phyloP scores from a whole-genome alignment of 352 stramenopile genomes.

The Phytophthora cajani region DNA sequence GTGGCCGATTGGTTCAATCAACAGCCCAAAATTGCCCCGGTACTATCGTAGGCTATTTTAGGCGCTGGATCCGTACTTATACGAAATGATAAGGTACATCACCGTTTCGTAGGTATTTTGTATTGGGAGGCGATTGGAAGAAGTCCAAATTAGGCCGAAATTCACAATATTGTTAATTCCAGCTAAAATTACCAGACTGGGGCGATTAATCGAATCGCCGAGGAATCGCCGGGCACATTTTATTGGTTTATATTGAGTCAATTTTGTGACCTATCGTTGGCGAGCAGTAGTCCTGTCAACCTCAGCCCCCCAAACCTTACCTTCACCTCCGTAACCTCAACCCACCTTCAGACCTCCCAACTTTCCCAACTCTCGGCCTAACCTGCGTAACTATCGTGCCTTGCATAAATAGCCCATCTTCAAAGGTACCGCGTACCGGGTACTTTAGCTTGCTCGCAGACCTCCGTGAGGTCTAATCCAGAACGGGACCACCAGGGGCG shows the following conservation, averaged over 20 bases:
- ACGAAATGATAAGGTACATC: no score
- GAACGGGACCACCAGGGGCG: no score
- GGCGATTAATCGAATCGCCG: background rate
- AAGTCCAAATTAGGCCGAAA: no score
- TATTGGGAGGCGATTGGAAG: no score
- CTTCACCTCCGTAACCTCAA: background rate
- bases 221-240: background rate
- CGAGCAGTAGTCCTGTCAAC: background rate
- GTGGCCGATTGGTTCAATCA: no score
- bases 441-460: background rate
- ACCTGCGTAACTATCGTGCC: background rate
- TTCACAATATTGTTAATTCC: background rate
- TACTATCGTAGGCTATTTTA: no score
- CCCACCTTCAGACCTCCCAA: background rate
- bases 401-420: slow-evolving; percentile 1
- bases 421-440: background rate
- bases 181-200: slow-evolving; percentile 1
- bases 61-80: no score
- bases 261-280: slow-evolving; percentile 1
- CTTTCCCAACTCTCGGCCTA: background rate
- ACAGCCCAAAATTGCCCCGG: no score
- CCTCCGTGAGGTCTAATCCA: background rate
- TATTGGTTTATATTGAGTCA: background rate
- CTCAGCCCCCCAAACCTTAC: background rate
- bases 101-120: no score